Evolutionary conservation across 306 rosid species (phyloP).

Genomic region (Glycine soja): DNA sequence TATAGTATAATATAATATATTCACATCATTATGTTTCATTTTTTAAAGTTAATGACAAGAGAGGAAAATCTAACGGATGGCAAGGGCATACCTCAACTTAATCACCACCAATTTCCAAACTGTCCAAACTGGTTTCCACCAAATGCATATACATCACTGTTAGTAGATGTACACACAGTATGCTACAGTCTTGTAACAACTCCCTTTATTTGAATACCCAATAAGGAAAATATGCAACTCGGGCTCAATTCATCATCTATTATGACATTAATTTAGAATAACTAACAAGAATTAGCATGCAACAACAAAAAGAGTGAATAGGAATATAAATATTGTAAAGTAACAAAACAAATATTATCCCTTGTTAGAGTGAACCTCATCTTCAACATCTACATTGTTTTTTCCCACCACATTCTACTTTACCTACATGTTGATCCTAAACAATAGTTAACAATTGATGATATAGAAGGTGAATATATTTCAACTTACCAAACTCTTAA

Average conservation of each 20-base stretch:
- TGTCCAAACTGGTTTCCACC: slow-evolving; percentile 98
- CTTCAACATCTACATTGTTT: slow-evolving; percentile 72
- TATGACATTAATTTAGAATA: slow-evolving; percentile 28
- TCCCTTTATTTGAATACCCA: slow-evolving; percentile 77
- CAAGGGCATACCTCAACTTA: slow-evolving; percentile 77
- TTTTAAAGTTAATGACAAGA: slow-evolving; percentile 16
- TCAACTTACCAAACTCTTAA: slow-evolving; percentile 26
- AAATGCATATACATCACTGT: slow-evolving; percentile 87
- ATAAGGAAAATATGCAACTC: slow-evolving; percentile 76
- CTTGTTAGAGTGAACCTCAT: slow-evolving; percentile 64
- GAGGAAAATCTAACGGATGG: slow-evolving; percentile 17
- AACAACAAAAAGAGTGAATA: slow-evolving; percentile 41
- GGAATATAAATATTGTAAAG: slow-evolving; percentile 42
- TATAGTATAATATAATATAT: too few relatives aligned
- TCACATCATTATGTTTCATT: not conserved
- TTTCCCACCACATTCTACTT: slow-evolving; percentile 73
- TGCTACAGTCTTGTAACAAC: slow-evolving; percentile 95
- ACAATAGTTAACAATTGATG: slow-evolving; percentile 61
- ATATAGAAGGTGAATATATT: slow-evolving; percentile 38
- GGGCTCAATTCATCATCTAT: slow-evolving; percentile 89
- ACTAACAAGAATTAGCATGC: slow-evolving; percentile 41
- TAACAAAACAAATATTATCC: slow-evolving; percentile 59
- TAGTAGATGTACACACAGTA: slow-evolving; percentile 82
- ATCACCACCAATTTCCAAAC: slow-evolving; percentile 88
- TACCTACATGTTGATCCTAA: slow-evolving; percentile 69